These are phyloP conservation scores for Candida sojae DNA, from an alignment of 1,139 yeast species.

Conservation along the genomic window DNA sequence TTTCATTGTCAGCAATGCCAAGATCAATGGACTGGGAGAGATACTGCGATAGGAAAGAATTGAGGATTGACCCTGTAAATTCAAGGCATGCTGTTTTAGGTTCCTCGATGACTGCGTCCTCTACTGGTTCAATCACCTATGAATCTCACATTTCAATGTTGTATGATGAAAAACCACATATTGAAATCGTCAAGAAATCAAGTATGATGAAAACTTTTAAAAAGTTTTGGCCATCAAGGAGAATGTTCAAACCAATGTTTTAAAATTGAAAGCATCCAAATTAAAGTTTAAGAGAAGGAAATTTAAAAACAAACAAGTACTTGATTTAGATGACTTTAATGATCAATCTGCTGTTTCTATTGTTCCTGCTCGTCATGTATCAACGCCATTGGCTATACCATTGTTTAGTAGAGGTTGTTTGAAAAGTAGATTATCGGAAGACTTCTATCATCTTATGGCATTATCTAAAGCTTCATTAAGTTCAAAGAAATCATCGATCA, in stretches of 20 bases:
- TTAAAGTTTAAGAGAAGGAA: neutral
- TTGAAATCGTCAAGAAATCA: neutral
- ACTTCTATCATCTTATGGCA: neutral
- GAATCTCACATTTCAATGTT: neutral
- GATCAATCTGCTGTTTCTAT: neutral
- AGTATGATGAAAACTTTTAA: neutral
- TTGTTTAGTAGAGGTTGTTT: constrained; percentile 1
- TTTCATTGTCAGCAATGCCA: neutral
- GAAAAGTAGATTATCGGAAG: neutral
- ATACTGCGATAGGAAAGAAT: neutral
- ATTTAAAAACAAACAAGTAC: neutral
- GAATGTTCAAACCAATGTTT: neutral
- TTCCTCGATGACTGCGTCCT: neutral
- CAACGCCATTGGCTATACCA: constrained; percentile 6
- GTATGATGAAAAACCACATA: neutral
- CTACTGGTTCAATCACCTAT: neutral
- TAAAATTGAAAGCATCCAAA: neutral
- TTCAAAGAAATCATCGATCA: constrained; percentile 2
- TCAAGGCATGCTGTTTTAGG: constrained; percentile 3
- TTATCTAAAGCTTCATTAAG: constrained; percentile 2
- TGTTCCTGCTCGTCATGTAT: constrained; percentile 10
- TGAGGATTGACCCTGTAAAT: neutral
- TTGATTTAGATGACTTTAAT: neutral
- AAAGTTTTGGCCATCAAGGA: neutral
- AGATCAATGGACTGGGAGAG: neutral